Conservation (phyloP, 139 green algal species). For the Pedinophyceae sp. region DNA sequence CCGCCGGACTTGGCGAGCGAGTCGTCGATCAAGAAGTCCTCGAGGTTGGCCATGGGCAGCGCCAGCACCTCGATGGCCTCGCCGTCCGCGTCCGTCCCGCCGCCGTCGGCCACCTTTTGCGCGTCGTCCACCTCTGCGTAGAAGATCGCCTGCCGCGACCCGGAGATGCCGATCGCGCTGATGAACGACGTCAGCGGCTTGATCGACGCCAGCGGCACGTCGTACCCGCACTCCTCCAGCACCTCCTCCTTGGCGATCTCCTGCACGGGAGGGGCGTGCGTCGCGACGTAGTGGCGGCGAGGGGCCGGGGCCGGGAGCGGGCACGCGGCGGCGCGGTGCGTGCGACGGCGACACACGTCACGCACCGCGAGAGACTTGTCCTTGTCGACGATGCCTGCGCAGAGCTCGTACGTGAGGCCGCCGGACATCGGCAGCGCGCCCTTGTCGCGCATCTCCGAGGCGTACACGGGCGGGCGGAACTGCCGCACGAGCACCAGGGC, state of each 20-base stretch:
- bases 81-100: conserved; percentile 34
- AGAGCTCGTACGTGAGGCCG: conserved; percentile 81
- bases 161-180: conserved; percentile 28
- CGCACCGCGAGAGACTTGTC: no score
- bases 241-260: conserved; percentile 41
- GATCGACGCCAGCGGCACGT: conserved; percentile 29
- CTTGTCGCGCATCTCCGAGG: conserved; percentile 13
- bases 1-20: conserved; percentile 36
- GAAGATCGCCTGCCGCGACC: conserved; percentile 40
- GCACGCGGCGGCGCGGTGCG: no score
- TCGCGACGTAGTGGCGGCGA: no score
- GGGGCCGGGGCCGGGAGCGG: no score
- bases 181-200: conserved; percentile 24
- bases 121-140: conserved; percentile 48
- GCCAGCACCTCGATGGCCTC: conserved; percentile 75
- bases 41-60: conserved; percentile 32
- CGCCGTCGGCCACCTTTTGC: conserved; percentile 26
- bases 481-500: conserved; percentile 52
- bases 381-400: conserved; percentile 78
- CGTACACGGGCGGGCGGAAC: conserved; percentile 60
- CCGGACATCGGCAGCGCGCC: conserved; percentile 1
- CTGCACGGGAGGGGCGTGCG: conserved; percentile 21
- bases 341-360: no score
- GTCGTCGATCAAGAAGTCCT: conserved; percentile 41
- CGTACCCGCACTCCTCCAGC: conserved; percentile 27